Percentiles rank a stretch among this genome's conserved stretches.
These are phyloP conservation scores for Melaleuca quinquenervia DNA, from an alignment of 345 rosid species.

Conservation along the genomic window DNA sequence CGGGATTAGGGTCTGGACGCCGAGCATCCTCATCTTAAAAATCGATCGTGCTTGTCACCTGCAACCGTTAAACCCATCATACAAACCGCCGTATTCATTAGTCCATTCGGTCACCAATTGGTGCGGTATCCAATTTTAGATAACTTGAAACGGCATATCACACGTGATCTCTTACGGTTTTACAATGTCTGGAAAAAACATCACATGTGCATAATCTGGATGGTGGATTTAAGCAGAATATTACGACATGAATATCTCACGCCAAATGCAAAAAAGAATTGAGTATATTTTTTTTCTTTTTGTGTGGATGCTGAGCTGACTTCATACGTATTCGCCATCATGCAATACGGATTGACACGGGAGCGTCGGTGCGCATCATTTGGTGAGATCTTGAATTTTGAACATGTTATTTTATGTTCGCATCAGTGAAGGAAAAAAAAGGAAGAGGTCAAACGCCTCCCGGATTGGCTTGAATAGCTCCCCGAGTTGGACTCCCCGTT, in stretches of 20 bases:
- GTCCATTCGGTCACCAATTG: background rate
- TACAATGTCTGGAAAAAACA: background rate
- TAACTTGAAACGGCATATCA: background rate
- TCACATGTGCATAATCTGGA: too few relatives aligned
- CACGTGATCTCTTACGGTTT: too few relatives aligned
- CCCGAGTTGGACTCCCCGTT: too few relatives aligned
- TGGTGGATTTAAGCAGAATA: too few relatives aligned
- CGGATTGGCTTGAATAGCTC: background rate
- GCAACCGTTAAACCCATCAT: fast-evolving
- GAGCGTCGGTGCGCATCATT: too few relatives aligned
- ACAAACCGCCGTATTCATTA: fast-evolving
- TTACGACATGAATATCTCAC: too few relatives aligned
- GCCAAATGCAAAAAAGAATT: too few relatives aligned
- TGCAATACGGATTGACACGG: too few relatives aligned
- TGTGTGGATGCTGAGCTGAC: too few relatives aligned
- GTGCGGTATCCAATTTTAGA: fast-evolving
- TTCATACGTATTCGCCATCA: too few relatives aligned
- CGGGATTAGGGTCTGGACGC: background rate
- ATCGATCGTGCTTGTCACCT: fast-evolving
- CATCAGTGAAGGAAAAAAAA: background rate
- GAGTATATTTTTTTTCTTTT: too few relatives aligned
- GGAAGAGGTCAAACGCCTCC: background rate
- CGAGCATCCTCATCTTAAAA: background rate
- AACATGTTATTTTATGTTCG: background rate
- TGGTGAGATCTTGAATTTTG: background rate